Conservation (phyloP, 2,329 filamentous ascomycete species). For the Penicillium sp. region DNA sequence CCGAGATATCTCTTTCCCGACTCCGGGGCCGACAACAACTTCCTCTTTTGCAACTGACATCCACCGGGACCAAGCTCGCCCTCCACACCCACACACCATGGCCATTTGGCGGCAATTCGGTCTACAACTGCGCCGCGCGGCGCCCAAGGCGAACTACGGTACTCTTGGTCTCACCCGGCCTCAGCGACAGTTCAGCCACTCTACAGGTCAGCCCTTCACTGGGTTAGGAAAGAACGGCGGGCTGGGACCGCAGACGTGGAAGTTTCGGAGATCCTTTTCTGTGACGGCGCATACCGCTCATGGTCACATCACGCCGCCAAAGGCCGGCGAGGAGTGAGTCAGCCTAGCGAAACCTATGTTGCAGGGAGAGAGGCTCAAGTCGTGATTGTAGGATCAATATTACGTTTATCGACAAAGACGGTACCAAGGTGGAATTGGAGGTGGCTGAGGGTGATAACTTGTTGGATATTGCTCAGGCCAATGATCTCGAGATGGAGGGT, state of each 20-base stretch:
- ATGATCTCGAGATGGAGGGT: conserved; percentile 97
- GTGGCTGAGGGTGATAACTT: conserved; percentile 86
- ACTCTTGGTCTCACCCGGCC: conserved; percentile 35
- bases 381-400: conserved; percentile 62
- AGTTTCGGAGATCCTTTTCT: conserved; percentile 54
- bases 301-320: conserved; percentile 75
- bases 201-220: conserved; percentile 8
- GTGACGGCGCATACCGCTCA: conserved; percentile 58
- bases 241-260: conserved; percentile 19
- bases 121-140: conserved; percentile 38
- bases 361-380: not conserved
- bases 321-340: conserved; percentile 83
- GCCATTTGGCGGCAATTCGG: conserved; percentile 30
- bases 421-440: conserved; percentile 65
- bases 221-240: conserved; percentile 9
- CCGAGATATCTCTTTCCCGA: conserved; percentile 9
- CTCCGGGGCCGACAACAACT: not conserved
- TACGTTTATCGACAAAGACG: conserved; percentile 91
- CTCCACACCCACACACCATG: conserved; percentile 20
- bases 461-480: conserved; percentile 86
- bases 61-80: not conserved
- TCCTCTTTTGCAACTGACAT: conserved; percentile 10
- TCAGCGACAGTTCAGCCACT: conserved; percentile 15
- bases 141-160: conserved; percentile 56
- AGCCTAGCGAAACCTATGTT: not conserved